Evolutionary conservation across 805 yeast species (phyloP), one percentile per base, ranked within the genome.

Genomic region (Komagataella pastoris): DNA sequence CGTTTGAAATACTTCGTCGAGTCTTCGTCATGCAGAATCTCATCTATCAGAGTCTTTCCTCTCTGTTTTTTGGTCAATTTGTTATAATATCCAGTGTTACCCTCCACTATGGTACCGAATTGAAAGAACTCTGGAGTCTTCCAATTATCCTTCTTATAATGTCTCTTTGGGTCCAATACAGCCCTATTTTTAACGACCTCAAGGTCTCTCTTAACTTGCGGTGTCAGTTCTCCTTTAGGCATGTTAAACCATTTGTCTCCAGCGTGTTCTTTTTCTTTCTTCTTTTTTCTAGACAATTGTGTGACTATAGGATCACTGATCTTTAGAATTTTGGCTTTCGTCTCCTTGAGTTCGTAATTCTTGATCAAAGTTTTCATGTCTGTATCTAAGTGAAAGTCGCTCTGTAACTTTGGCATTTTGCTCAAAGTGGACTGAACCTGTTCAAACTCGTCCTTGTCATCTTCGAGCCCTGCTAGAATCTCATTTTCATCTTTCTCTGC

Each of bases 111-210:
- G 0, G 97, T 89, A 14, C 99, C 99, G 58, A 86, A 77, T 53
- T 91, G 93, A 64, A 93, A 89, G 57, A 74, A 79, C 60, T 85
- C 87, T 48, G 95, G 91, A 6, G 75, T 73, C 49, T 73, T 75
- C 85, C 89, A 84, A 55, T 81, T 81, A 54, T 85, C 93, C 64
- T 87, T 88, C 67, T 87, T 88, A 68, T 93, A 93, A 67, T 88
- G 96, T 59, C 97, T 78, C 68, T 93, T 93, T 6, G 97, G 98
- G 63, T 93, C 98, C 55, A 93, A 73, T 7, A 89, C 96, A 52
- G 85, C 84, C 67, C 99, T 80, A 70, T 91, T 87, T 61, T 88
- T 83, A 54, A 93, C 72, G 14, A 93, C 68, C 60, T 80, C 71
- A 58, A 93, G 63, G 64, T 93, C 98, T 54, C 95, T 74, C 61